Evolutionary conservation across 371 early-diverging fungal genomes (phyloP), one percentile per base, ranked within the genome.

Genomic region (Blakeslea trispora): DNA sequence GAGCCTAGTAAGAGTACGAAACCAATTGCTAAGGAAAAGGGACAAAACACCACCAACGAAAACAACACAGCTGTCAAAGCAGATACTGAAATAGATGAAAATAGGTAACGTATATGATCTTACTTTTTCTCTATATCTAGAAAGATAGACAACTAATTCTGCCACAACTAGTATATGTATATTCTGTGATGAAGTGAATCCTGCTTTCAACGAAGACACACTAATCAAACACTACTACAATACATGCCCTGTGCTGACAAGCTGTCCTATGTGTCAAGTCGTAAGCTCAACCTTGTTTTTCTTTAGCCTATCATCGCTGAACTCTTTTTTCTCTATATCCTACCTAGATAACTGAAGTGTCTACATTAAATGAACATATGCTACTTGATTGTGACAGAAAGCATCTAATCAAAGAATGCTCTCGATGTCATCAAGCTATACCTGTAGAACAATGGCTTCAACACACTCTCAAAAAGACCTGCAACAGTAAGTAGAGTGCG

Each of bases 281-380:
- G 90, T 89, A 76, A 68, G 84, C n/a, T n/a, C n/a, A n/a, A n/a
- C n/a, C n/a, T n/a, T n/a, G n/a, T n/a, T n/a, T n/a, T n/a, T n/a
- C n/a, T n/a, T n/a, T n/a, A n/a, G n/a, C n/a, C n/a, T n/a, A n/a
- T n/a, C n/a, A n/a, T n/a, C n/a, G n/a, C n/a, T n/a, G n/a, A n/a
- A n/a, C n/a, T n/a, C n/a, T n/a, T n/a, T n/a, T n/a, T n/a, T n/a
- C n/a, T n/a, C n/a, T n/a, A n/a, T n/a, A n/a, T n/a, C n/a, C n/a
- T n/a, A n/a, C n/a, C n/a, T 77, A 89, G 89, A 85, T 90, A 45
- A 74, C 87, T 9, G 92, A 92, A 60, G 81, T 92, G 13, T 82
- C 89, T 0, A 80, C 81, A 0, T 63, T 91, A 32, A 79, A 77
- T 15, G 79, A 81, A 2, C 91, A 92, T 59, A 74, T 84, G 67